These are phyloP conservation scores for Saxispiralis lemnorum DNA, from an alignment of 495 filamentous ascomycete genomes.

Conservation along the genomic window DNA sequence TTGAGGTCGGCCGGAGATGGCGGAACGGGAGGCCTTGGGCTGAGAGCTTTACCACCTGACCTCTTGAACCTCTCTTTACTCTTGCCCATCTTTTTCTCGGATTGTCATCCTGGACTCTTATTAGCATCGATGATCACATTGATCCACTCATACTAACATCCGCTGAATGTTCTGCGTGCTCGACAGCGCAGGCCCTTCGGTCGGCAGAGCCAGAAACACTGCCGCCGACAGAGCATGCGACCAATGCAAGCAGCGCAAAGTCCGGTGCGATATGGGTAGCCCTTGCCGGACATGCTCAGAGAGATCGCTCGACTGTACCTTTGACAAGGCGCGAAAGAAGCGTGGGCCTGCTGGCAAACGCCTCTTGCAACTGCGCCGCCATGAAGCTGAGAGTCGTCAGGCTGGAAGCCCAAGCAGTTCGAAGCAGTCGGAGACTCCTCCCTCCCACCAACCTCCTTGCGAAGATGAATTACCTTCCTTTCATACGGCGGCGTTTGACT, in stretches of 20 bases:
- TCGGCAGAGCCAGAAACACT: background rate
- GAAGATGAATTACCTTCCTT: too few relatives aligned
- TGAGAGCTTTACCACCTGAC: too few relatives aligned
- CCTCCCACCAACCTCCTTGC: background rate
- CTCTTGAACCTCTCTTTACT: too few relatives aligned
- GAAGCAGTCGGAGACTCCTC: background rate
- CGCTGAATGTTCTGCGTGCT: background rate
- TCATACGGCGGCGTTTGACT: too few relatives aligned
- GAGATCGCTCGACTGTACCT: background rate
- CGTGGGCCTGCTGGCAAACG: background rate
- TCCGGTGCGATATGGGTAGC: background rate
- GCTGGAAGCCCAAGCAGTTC: background rate
- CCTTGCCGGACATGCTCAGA: background rate
- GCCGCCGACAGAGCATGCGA: background rate
- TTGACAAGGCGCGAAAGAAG: constrained; percentile 2
- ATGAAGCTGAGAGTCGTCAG: background rate
- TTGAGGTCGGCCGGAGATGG: too few relatives aligned
- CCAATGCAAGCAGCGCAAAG: constrained; percentile 2
- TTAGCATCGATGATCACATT: too few relatives aligned
- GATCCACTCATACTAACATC: too few relatives aligned
- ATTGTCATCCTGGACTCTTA: too few relatives aligned
- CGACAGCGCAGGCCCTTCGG: background rate
- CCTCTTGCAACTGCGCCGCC: background rate
- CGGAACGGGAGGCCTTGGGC: too few relatives aligned
- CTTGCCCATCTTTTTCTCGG: too few relatives aligned